Percentiles rank a stretch among this genome's conserved stretches.
These are phyloP conservation scores for Plasmopara halstedii DNA, from an alignment of 352 stramenopile genomes.

Conservation along the genomic window DNA sequence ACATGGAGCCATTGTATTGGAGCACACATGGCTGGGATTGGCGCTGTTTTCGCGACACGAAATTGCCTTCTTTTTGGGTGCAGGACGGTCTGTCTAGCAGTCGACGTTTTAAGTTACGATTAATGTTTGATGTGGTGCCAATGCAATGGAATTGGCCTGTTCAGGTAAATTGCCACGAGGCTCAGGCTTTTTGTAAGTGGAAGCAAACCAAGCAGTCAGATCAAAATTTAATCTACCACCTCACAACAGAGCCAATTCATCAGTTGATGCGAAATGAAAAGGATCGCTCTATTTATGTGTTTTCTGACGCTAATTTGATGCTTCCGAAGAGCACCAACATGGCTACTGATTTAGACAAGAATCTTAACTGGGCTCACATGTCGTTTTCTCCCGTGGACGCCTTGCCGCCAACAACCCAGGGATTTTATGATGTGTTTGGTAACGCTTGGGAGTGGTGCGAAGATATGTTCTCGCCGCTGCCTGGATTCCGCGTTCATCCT, in stretches of 20 bases:
- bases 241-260: slow-evolving; percentile 91
- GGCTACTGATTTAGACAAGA: slow-evolving; percentile 49
- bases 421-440: slow-evolving; percentile 91
- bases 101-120: slow-evolving; percentile 91
- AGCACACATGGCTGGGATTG: slow-evolving; percentile 91
- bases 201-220: slow-evolving; percentile 57
- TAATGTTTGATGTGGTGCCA: slow-evolving; percentile 83
- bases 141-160: slow-evolving; percentile 96
- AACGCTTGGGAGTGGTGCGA: slow-evolving; percentile 97
- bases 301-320: slow-evolving; percentile 78
- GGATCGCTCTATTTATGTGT: slow-evolving; percentile 37
- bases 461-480: slow-evolving; percentile 92
- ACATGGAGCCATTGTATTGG: slow-evolving; percentile 89
- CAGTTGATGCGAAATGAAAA: slow-evolving; percentile 76
- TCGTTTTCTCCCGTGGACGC: slow-evolving; percentile 89
- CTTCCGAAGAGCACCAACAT: slow-evolving; percentile 31
- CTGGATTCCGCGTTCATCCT: slow-evolving; percentile 84
- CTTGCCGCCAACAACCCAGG: slow-evolving; percentile 54
- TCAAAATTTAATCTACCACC: slow-evolving; percentile 67
- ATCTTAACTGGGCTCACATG: slow-evolving; percentile 89
- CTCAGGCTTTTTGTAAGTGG: slow-evolving; percentile 89
- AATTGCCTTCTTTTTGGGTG: slow-evolving; percentile 95
- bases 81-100: slow-evolving; percentile 86
- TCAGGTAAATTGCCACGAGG: slow-evolving; percentile 95
- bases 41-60: slow-evolving; percentile 93